These are phyloP conservation scores for Penicillium sp. DNA, from an alignment of 2,329 filamentous ascomycete species.

Conservation along the genomic window DNA sequence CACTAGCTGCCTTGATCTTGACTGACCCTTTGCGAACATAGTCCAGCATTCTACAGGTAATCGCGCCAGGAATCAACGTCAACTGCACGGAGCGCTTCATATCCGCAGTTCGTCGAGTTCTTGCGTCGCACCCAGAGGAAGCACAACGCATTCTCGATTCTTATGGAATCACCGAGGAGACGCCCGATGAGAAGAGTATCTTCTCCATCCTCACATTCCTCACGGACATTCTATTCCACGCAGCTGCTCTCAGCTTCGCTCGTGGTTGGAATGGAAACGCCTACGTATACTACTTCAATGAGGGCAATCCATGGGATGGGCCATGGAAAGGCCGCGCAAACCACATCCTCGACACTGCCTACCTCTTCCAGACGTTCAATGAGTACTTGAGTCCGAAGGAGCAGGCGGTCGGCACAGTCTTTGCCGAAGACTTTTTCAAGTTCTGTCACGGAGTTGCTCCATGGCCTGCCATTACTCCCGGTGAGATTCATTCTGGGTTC, in stretches of 20 bases:
- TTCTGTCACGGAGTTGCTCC: slow-evolving; percentile 38
- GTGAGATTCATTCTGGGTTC: slow-evolving; percentile 17
- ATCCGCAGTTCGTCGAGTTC: slow-evolving; percentile 16
- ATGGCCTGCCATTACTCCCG: slow-evolving; percentile 25
- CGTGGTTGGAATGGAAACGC: slow-evolving; percentile 31
- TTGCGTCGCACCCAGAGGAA: slow-evolving; percentile 22
- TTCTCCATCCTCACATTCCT: slow-evolving; percentile 41
- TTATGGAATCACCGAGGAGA: slow-evolving; percentile 39
- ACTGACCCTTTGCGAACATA: slow-evolving; percentile 8
- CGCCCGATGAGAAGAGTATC: slow-evolving; percentile 42
- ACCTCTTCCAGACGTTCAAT: slow-evolving; percentile 46
- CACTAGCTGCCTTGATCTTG: not conserved
- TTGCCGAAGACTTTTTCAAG: slow-evolving; percentile 38
- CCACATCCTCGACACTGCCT: slow-evolving; percentile 46
- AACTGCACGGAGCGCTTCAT: slow-evolving; percentile 23
- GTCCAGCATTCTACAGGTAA: slow-evolving; percentile 29
- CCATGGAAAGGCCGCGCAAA: slow-evolving; percentile 37
- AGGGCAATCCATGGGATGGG: slow-evolving; percentile 46
- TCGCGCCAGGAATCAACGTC: slow-evolving; percentile 21
- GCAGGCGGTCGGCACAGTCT: slow-evolving; percentile 25
- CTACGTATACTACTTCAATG: slow-evolving; percentile 46
- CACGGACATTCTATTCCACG: slow-evolving; percentile 46
- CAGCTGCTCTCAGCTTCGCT: slow-evolving; percentile 42
- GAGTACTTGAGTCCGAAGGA: slow-evolving; percentile 36
- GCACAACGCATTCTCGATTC: slow-evolving; percentile 30